Evolutionary conservation across 352 stramenopile species (phyloP).

Genomic region (Phytopythium chamaehyphon): DNA sequence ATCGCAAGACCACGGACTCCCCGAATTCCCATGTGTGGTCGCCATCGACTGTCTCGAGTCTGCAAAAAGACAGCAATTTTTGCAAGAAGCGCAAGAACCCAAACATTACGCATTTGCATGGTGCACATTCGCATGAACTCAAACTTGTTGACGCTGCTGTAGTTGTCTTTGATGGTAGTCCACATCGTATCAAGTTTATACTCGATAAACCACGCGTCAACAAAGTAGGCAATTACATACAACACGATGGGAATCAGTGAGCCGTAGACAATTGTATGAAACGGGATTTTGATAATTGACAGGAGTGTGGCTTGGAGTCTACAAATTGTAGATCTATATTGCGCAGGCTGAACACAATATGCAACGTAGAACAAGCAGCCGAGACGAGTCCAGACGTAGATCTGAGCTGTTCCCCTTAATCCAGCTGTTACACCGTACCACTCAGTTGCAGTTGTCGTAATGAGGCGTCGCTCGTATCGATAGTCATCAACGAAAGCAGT

Average conservation of each 20-base stretch:
- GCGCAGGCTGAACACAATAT: conserved; percentile 7
- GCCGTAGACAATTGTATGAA: conserved; percentile 50
- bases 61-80: conserved; percentile 16
- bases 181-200: conserved; percentile 34
- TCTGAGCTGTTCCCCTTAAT: conserved; percentile 25
- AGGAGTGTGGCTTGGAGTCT: background rate
- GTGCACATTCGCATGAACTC: conserved; percentile 24
- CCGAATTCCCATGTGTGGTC: conserved; percentile 14
- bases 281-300: conserved; percentile 33
- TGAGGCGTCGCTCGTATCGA: conserved; percentile 32
- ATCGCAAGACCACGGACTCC: conserved; percentile 31
- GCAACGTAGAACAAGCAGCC: conserved; percentile 17
- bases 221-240: conserved; percentile 31
- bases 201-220: conserved; percentile 38
- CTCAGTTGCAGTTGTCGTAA: conserved; percentile 30
- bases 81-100: conserved; percentile 30
- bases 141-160: conserved; percentile 18
- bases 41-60: conserved; percentile 15
- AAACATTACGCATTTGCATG: conserved; percentile 45
- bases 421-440: conserved; percentile 23
- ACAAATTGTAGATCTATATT: background rate
- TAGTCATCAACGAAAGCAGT: conserved; percentile 49
- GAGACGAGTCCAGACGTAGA: conserved; percentile 35
- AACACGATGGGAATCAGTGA: conserved; percentile 31
- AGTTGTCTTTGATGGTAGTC: conserved; percentile 17